Percentiles rank a stretch among this genome's conserved stretches.
Conservation (phyloP, 179 eudicot species). For the Beta lomatogona region DNA sequence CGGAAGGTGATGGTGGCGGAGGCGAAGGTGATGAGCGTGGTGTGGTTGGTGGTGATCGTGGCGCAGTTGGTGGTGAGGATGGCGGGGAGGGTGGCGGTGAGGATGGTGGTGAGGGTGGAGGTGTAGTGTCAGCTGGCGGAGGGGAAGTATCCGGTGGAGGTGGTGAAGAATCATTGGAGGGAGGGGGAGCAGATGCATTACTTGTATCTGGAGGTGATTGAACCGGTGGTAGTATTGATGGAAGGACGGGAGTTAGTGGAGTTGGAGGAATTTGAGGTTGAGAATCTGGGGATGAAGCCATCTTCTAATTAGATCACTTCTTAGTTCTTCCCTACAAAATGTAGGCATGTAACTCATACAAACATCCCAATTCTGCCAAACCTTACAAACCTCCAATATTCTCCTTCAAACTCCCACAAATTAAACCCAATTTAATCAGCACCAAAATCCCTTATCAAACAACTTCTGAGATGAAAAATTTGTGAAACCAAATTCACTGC, state of each 20-base stretch:
- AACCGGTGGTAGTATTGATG: slow-evolving; percentile 31
- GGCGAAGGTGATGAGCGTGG: slow-evolving; percentile 17
- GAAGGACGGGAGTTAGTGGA: neutral
- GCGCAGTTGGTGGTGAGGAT: slow-evolving; percentile 14
- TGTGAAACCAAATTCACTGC: slow-evolving; percentile 23
- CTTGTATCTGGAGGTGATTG: slow-evolving; percentile 24
- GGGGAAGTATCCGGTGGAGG: slow-evolving; percentile 34
- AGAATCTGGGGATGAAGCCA: slow-evolving; percentile 54
- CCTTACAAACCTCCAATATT: slow-evolving; percentile 18
- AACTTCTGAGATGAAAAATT: slow-evolving; percentile 1
- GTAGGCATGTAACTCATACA: slow-evolving; percentile 30
- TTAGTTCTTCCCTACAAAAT: slow-evolving; percentile 22
- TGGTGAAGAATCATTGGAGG: slow-evolving; percentile 27
- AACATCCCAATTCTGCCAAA: slow-evolving; percentile 24
- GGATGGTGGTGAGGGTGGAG: slow-evolving; percentile 35
- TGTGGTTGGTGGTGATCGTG: slow-evolving; percentile 16
- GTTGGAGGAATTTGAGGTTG: slow-evolving; percentile 24
- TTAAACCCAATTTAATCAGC: neutral
- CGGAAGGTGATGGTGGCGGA: slow-evolving; percentile 20
- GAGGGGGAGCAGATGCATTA: slow-evolving; percentile 35
- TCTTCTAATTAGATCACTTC: slow-evolving; percentile 27
- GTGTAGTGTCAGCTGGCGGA: slow-evolving; percentile 27
- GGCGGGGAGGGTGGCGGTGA: slow-evolving; percentile 39
- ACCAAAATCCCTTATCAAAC: slow-evolving; percentile 10
- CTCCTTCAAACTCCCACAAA: slow-evolving; percentile 19